These are phyloP conservation scores for Lavandula angustifolia DNA, from an alignment of 257 asterid genomes.

Conservation along the genomic window DNA sequence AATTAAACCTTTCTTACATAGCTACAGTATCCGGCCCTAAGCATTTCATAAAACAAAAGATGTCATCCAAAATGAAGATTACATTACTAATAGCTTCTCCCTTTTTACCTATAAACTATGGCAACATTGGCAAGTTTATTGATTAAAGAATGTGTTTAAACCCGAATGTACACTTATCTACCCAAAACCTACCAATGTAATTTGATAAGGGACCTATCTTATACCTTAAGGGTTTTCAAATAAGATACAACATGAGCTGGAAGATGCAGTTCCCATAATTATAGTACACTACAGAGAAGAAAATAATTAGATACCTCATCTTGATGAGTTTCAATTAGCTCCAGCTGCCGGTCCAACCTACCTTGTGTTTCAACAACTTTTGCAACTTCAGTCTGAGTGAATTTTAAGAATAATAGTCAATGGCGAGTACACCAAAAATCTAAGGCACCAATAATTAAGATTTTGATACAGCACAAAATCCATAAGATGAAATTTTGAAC, in stretches of 20 bases:
- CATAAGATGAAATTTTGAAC: constrained; percentile 12
- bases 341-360: constrained; percentile 83
- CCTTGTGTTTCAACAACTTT: constrained; percentile 88
- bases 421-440: constrained; percentile 16
- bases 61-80: background rate
- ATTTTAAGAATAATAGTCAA: constrained; percentile 23
- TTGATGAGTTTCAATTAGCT: constrained; percentile 94
- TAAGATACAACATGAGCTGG: constrained; percentile 9
- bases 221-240: background rate
- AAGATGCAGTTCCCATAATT: constrained; percentile 9
- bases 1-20: background rate
- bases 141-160: background rate
- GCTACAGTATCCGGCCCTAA: background rate
- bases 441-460: background rate
- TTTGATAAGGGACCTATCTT: background rate
- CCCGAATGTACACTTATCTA: constrained; percentile 18
- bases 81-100: constrained; percentile 5
- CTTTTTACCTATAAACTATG: background rate
- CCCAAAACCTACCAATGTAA: background rate
- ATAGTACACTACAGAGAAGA: constrained; percentile 23
- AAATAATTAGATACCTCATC: constrained; percentile 63
- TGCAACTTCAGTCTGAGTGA: constrained; percentile 80
- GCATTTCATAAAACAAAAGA: constrained; percentile 8
- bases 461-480: constrained; percentile 1
- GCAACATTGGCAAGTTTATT: background rate